Conservation (phyloP, 768 basidiomycete species). For the Lentinula boryana region DNA sequence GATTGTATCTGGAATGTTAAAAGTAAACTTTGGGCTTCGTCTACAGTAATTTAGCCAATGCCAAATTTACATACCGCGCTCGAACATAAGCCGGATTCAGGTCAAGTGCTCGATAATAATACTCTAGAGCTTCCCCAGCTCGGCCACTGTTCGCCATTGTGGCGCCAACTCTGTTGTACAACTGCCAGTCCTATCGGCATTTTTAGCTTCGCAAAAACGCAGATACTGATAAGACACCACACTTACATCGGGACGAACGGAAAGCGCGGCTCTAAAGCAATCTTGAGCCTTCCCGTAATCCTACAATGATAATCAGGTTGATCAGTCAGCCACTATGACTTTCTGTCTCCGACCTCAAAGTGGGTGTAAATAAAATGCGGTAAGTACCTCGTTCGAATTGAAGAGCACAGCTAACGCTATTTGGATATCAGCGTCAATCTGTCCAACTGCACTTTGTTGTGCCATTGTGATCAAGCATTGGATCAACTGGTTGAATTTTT, state of each 20-base stretch:
- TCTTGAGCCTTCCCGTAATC: constrained; percentile 91
- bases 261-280: constrained; percentile 87
- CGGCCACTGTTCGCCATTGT: constrained; percentile 87
- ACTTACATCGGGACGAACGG: constrained; percentile 78
- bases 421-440: constrained; percentile 91
- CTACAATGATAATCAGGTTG: constrained; percentile 28
- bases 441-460: constrained; percentile 44
- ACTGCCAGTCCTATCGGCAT: constrained; percentile 68
- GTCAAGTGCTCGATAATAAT: constrained; percentile 82
- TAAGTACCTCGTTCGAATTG: constrained; percentile 78
- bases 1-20: constrained; percentile 62
- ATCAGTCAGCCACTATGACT: background rate
- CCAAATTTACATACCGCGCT: constrained; percentile 51
- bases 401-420: constrained; percentile 90
- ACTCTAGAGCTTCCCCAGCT: constrained; percentile 76
- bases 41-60: background rate
- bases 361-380: no score
- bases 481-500: constrained; percentile 52
- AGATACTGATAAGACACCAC: background rate
- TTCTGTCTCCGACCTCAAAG: constrained; percentile 7
- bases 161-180: constrained; percentile 93
- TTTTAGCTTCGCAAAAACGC: constrained; percentile 4
- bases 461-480: constrained; percentile 82
- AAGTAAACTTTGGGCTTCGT: background rate
- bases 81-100: constrained; percentile 88